phyloP scores from a whole-genome alignment of 495 filamentous ascomycete genomes.

The Pseudomonodictys pantanalensis region DNA sequence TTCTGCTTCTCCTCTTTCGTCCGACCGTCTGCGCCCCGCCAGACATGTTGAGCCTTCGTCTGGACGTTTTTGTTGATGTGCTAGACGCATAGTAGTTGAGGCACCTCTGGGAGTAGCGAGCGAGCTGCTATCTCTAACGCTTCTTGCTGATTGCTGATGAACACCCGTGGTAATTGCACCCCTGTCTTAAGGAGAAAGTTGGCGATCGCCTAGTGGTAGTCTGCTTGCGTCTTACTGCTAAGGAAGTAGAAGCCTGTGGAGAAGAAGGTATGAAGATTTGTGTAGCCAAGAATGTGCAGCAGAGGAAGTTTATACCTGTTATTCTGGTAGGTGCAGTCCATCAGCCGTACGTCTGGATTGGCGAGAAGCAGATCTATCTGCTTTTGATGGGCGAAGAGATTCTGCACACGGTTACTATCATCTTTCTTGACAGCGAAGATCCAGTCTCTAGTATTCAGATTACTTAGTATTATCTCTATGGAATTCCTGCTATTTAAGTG shows the following conservation, averaged over 20 bases:
- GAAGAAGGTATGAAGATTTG: slow-evolving; percentile 3
- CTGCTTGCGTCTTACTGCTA: slow-evolving; percentile 4
- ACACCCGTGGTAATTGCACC: not conserved
- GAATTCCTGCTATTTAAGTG: not conserved
- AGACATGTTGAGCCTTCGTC: not conserved
- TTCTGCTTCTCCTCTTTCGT: slow-evolving; percentile 3
- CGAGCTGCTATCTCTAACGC: slow-evolving; percentile 1
- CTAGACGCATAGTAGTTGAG: not conserved
- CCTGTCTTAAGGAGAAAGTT: slow-evolving; percentile 8
- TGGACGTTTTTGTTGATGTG: slow-evolving; percentile 2
- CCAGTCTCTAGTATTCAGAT: not conserved
- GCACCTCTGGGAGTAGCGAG: too few species aligned
- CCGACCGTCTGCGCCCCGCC: not conserved
- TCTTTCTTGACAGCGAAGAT: slow-evolving; percentile 2
- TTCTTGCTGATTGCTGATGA: slow-evolving; percentile 3
- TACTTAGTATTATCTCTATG: not conserved
- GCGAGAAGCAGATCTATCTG: slow-evolving; percentile 1
- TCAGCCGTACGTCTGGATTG: not conserved
- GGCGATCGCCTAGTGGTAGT: slow-evolving; percentile 1
- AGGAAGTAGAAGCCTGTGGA: slow-evolving; percentile 4
- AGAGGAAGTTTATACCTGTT: slow-evolving; percentile 5
- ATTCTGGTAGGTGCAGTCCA: not conserved
- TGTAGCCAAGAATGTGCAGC: slow-evolving; percentile 1
- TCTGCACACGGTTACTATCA: not conserved
- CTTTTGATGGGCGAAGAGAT: not conserved